Base-by-base conservation (phyloP, 2,329 filamentous ascomycete species). In the Didymella pinodella region DNA sequence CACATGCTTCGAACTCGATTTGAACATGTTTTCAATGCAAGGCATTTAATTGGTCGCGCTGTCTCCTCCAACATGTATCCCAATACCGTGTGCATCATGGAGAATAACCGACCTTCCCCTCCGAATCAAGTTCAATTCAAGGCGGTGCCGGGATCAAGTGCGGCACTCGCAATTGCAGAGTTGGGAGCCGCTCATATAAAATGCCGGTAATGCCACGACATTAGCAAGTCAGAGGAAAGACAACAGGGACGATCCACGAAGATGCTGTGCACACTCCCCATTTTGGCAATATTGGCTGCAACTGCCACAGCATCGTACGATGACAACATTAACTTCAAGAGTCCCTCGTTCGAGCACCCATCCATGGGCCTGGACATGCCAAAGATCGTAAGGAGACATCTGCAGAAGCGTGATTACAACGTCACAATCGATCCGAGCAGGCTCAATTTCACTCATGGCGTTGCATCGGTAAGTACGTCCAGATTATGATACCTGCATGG, bases 251-350 rank as follows among this genome's bases (percentile, higher is more conserved):
- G 7, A 18, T 12, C 14, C 14, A 44, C 11, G 20, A 51, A 28
- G 36, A 55, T 48, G 46, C 20, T 55, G 29, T 48, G 32, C 29
- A 47, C 41, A 22, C 28, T 60, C 8, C 22, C 52, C 11, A 36
- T 55, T 20, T 7, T 55, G 25, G 43, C 57, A 22, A 34, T 29
- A 12, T 20, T 60, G 18, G 20, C 48, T 28, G 43, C 52, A 16
- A 46, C 43, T 32, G 51, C 44, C 47, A 47, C 43, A 16, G 57
- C 57, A 3, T 51, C 51, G 2, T 60, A 55, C 31, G 34, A 60
- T 55, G 48, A 38, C 43, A 90, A 90, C 70, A 72, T 90, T 58
- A 89, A 90, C 76, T 90, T 89, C 73, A 80, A 81, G 46, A 87
- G 84, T 66, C 87, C 88, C 11, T 90, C 88, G 0, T 79, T 83